phyloP scores from a whole-genome alignment of 108 stramenopile species.

The Pseudonitzschia multiseries region DNA sequence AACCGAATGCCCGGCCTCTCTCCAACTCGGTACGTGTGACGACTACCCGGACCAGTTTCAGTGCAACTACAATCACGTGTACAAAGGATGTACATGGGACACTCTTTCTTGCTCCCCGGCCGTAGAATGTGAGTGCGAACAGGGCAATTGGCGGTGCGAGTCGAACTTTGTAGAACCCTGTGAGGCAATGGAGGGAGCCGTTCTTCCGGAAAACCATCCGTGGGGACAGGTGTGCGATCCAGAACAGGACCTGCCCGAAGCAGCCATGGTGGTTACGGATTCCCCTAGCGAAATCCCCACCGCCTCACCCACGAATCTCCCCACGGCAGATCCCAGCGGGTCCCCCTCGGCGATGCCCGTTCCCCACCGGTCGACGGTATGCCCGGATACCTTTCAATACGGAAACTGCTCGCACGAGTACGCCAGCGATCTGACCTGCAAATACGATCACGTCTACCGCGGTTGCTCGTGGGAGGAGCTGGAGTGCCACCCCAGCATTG shows the following conservation, averaged over 20 bases:
- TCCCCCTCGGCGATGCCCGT: not conserved
- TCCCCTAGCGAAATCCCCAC: not conserved
- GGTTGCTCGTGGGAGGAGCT: constrained; percentile 20
- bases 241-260: not conserved
- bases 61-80: constrained; percentile 3
- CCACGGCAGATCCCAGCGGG: not conserved
- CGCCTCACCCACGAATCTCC: not conserved
- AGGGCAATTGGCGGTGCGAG: not conserved
- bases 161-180: not conserved
- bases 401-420: constrained; percentile 1
- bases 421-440: not conserved
- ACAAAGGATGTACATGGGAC: constrained; percentile 16
- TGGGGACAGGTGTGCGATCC: constrained; percentile 16
- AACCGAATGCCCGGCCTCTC: not conserved
- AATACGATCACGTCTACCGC: not conserved
- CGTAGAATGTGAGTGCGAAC: not conserved
- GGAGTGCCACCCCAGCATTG: not conserved
- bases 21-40: not conserved
- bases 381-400: constrained; percentile 2
- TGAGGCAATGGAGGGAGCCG: not conserved
- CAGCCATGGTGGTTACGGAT: not conserved
- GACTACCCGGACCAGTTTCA: not conserved
- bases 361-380: not conserved
- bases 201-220: not conserved
- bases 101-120: not conserved